Evolutionary conservation across 768 basidiomycete genomes (phyloP), one percentile per base, ranked within the genome.

Genomic region (Daedalea quercina): DNA sequence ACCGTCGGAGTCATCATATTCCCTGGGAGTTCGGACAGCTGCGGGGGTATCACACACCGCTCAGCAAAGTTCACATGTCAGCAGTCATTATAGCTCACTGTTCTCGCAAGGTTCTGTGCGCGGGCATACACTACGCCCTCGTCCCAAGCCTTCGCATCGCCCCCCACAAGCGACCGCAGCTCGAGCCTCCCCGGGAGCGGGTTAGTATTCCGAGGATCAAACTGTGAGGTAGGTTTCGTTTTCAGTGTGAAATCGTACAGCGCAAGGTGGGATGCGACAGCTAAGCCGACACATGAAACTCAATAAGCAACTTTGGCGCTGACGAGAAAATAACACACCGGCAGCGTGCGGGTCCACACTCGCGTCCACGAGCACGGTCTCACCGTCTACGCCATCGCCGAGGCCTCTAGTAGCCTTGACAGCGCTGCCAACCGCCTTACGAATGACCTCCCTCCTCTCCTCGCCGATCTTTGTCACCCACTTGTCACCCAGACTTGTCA

Each of bases 1-100:
- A 85, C 85, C 13, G 89, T 90, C 9, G 90, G 91, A 1, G 90
- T 92, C 74, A 90, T 72, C 67, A 92, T 80, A 66, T 94, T 94
- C 1, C 81, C 90, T 48, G 92, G 92, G 4, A 88, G 70, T 68
- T 94, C 92, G 82, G 81, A 85, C 44, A 94, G 75, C 86, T 90
- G 65, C 7, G 40, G 3, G 23, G 50, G 17, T 20, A 44, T 44
- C 11, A 44, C 9, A 9, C 28, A 31, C 4, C n/a, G 24, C 24
- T 17, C 17, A 47, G 46, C 25, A 23, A 12, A 9, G 46, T 17
- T 44, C 7, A n/a, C n/a, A n/a, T n/a, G n/a, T 42, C 40, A 17
- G 17, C 17, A 25, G 28, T 31, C 28, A 31, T 6, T 4, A 31
- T 4, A 42, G 4, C 41, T 42, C 66, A 86, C 86, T 40, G 88